A percentile compares a stretch with the other conserved stretches of the same genome.
Conservation (phyloP, 805 yeast genomes). For the Sugiyamaella smithiae region DNA sequence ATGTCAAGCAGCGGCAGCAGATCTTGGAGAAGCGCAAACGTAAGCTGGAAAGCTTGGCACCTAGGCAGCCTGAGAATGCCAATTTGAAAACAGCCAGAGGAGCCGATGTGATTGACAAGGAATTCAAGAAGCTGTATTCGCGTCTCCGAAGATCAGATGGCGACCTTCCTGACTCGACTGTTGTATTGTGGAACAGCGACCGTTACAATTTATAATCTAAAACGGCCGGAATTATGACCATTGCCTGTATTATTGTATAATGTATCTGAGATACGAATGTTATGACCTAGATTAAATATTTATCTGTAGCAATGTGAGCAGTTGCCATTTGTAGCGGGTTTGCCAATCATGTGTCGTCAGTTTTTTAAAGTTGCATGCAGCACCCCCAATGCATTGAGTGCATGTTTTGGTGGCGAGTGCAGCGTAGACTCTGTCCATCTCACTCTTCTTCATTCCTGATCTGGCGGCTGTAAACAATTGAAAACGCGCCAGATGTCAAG, state of each 20-base stretch:
- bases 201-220: neutral
- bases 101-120: neutral
- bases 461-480: no score
- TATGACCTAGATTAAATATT: neutral
- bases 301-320: neutral
- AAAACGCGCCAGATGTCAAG: no score
- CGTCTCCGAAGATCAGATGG: neutral
- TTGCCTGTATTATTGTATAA: neutral
- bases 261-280: neutral
- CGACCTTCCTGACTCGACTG: neutral
- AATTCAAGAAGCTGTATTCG: constrained; percentile 1
- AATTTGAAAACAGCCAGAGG: neutral
- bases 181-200: constrained; percentile 1
- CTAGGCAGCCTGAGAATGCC: no score
- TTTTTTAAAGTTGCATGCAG: neutral
- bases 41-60: no score
- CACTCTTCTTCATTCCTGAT: no score
- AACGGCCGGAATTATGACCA: no score
- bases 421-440: no score
- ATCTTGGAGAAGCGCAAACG: constrained; percentile 3
- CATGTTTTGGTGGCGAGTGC: neutral
- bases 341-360: neutral
- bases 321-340: neutral
- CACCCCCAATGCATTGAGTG: neutral
- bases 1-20: neutral